Conservation (phyloP, 1,139 yeast species). For the Lipomyces yarrowii region DNA sequence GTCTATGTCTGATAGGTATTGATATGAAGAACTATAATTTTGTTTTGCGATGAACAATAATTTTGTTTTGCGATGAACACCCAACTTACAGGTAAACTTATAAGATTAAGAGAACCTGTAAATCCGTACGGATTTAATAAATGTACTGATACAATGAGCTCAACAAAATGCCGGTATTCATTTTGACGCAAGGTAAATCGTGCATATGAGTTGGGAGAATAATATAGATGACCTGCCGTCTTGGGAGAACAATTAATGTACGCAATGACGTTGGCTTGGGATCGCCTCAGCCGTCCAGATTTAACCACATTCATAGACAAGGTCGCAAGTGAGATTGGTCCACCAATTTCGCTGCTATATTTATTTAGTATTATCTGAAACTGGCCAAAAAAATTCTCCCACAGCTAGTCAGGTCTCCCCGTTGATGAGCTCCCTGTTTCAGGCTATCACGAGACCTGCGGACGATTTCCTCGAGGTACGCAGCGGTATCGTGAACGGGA, state of each 20-base stretch:
- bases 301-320: no score
- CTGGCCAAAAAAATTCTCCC: neutral
- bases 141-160: no score
- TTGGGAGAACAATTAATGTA: no score
- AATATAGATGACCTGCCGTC: no score
- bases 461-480: conserved; percentile 25
- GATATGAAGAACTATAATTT: neutral
- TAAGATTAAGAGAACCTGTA: neutral
- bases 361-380: neutral
- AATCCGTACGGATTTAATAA: neutral
- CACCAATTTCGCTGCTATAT: neutral
- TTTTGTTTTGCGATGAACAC: neutral
- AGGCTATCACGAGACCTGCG: conserved; percentile 28
- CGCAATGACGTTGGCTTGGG: no score
- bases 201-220: no score
- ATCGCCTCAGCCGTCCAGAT: no score
- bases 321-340: no score
- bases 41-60: neutral
- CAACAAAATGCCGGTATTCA: no score
- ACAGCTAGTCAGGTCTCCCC: neutral
- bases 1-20: neutral
- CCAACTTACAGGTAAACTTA: no score
- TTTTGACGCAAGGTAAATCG: no score
- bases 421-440: conserved; percentile 23
- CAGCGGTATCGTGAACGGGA: neutral